These are phyloP conservation scores for Exophiala oligosperma DNA, from an alignment of 2,329 filamentous ascomycete species.

Conservation along the genomic window DNA sequence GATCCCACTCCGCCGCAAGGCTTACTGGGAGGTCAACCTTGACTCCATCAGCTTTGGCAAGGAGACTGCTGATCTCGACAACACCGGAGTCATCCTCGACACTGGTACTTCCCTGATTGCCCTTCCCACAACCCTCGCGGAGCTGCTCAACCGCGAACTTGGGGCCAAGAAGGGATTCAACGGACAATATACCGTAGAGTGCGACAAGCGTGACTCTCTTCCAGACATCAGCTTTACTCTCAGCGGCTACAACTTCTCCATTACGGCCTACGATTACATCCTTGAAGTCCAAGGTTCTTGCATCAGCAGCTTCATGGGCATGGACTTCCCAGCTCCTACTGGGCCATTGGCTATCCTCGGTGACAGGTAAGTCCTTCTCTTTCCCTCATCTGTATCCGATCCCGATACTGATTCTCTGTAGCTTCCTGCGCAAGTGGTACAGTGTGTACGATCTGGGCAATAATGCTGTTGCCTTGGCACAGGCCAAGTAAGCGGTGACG, in stretches of 20 bases:
- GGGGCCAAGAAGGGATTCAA: slow-evolving; percentile 97
- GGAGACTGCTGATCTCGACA: slow-evolving; percentile 81
- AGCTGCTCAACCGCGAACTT: slow-evolving; percentile 95
- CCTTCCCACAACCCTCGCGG: slow-evolving; percentile 84
- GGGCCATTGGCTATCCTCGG: slow-evolving; percentile 94
- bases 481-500: slow-evolving; percentile 62
- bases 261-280: slow-evolving; percentile 87
- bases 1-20: slow-evolving; percentile 94
- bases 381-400: background rate
- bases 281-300: slow-evolving; percentile 93
- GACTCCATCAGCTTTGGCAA: slow-evolving; percentile 88
- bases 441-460: slow-evolving; percentile 84
- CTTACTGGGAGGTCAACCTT: slow-evolving; percentile 99
- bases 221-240: slow-evolving; percentile 92
- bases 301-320: slow-evolving; percentile 96
- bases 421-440: slow-evolving; percentile 56
- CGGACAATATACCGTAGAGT: slow-evolving; percentile 94
- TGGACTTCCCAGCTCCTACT: slow-evolving; percentile 82
- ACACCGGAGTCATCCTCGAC: slow-evolving; percentile 95
- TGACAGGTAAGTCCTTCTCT: slow-evolving; percentile 66
- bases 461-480: slow-evolving; percentile 83
- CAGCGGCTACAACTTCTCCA: slow-evolving; percentile 88
- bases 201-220: slow-evolving; percentile 75
- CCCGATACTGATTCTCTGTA: slow-evolving; percentile 29
- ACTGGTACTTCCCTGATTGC: slow-evolving; percentile 98